Base-by-base conservation (phyloP, 106 monocot species). In the Allium cepa region DNA sequence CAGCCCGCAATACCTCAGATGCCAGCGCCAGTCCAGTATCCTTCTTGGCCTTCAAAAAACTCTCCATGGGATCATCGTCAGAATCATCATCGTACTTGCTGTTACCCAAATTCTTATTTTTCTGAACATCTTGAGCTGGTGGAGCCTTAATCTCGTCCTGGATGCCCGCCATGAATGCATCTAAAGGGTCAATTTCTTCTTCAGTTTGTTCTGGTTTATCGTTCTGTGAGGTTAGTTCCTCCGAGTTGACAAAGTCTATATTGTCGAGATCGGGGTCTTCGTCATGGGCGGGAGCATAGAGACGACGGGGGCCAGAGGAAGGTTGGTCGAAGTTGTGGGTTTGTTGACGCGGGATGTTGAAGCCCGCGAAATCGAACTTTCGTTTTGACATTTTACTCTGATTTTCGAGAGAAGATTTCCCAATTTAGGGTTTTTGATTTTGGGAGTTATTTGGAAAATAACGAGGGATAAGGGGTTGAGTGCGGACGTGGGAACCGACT, bases 91-190 rank as follows among this genome's bases (percentile, higher is more conserved):
- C 59, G 46, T 67, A 86, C 71, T 75, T 78, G 46, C 77, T 84
- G 10, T 49, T 72, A 74, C 73, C 73, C 52, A 66, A 69, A 70
- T 75, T 73, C 78, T 69, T 72, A 70, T 75, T 73, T 76, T 69
- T 72, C 10, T 52, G 59, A 48, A 60, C 11, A 46, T 76, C 12
- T 11, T 76, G 61, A 15, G 77, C 72, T 22, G 80, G 84, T 8
- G 85, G 77, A 9, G 77, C 82, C n/a, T 76, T 68, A 70, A 92
- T 84, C 74, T 92, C 87, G 66, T 97, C 82, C 11, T 92, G 82
- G 73, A 97, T 97, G 7, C 84, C 84, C 75, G 82, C 84, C 97
- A 97, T 97, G 79, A 97, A 97, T 26, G 92, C 97, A 56, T 97
- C 97, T 16, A 97, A 78, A 26, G 97, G 97, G 70, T 97, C 97